phyloP scores from a whole-genome alignment of 2,329 filamentous ascomycete genomes.

The Fusarium sp. region DNA sequence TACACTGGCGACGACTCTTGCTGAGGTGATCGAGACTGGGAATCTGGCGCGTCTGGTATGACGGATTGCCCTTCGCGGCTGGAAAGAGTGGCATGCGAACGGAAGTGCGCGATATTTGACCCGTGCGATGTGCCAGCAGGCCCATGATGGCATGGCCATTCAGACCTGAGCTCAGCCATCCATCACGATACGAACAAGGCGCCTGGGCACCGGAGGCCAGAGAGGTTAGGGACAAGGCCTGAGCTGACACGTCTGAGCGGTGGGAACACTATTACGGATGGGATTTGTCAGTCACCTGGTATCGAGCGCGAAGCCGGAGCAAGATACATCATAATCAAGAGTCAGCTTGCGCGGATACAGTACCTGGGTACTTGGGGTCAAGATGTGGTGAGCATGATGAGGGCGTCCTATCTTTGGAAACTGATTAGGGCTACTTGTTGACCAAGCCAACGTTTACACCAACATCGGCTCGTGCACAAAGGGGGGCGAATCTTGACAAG shows the following conservation, averaged over 20 bases:
- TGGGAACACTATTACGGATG: conserved; percentile 13
- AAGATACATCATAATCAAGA: conserved; percentile 16
- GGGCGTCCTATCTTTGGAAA: conserved; percentile 30
- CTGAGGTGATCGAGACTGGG: conserved; percentile 16
- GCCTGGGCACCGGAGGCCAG: conserved; percentile 18
- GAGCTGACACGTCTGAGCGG: conserved; percentile 1
- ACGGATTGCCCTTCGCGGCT: conserved; percentile 15
- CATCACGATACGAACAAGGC: conserved; percentile 26
- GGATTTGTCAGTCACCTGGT: conserved; percentile 25
- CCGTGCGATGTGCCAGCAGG: conserved; percentile 21
- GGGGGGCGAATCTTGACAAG: conserved; percentile 24
- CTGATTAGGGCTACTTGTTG: conserved; percentile 32
- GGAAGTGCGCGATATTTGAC: conserved; percentile 38
- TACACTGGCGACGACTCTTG: conserved; percentile 21
- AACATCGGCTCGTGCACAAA: conserved; percentile 19
- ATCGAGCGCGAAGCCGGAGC: conserved; percentile 14
- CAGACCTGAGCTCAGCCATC: conserved; percentile 33
- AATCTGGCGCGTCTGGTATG: conserved; percentile 24
- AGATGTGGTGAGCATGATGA: conserved; percentile 14
- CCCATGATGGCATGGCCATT: conserved; percentile 20
- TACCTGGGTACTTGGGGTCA: conserved; percentile 21
- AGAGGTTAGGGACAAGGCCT: conserved; percentile 2
- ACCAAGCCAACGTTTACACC: conserved; percentile 5
- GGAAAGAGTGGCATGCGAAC: conserved; percentile 13
- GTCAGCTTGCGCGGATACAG: background rate